These are phyloP conservation scores for Penicillium sp. DNA, from an alignment of 2,329 filamentous ascomycete species.

Conservation along the genomic window DNA sequence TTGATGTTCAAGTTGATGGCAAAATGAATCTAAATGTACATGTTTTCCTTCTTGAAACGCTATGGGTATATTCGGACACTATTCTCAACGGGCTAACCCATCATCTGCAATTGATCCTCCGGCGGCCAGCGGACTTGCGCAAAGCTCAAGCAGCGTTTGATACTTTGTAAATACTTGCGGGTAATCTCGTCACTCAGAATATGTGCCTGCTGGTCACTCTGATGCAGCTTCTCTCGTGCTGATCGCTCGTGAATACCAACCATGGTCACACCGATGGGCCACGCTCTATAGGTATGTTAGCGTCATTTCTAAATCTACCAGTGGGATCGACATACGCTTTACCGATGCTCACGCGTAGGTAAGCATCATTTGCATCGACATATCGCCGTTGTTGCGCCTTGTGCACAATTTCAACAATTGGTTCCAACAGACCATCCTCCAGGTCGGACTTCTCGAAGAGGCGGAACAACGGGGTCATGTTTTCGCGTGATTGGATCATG, in stretches of 20 bases:
- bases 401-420: slow-evolving; percentile 86
- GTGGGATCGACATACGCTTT: slow-evolving; percentile 59
- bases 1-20: background rate
- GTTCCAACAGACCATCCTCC: slow-evolving; percentile 73
- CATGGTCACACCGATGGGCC: slow-evolving; percentile 99
- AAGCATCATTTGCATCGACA: slow-evolving; percentile 94
- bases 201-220: slow-evolving; percentile 74
- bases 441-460: slow-evolving; percentile 80
- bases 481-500: slow-evolving; percentile 83
- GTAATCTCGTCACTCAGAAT: slow-evolving; percentile 97
- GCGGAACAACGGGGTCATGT: slow-evolving; percentile 84
- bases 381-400: slow-evolving; percentile 88
- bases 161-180: slow-evolving; percentile 93
- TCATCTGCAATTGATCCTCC: slow-evolving; percentile 85
- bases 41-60: slow-evolving; percentile 2
- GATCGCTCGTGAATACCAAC: slow-evolving; percentile 98
- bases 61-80: slow-evolving; percentile 13
- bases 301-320: background rate
- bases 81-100: slow-evolving; percentile 62
- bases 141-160: slow-evolving; percentile 94
- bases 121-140: slow-evolving; percentile 96
- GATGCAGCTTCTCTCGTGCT: slow-evolving; percentile 90
- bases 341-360: slow-evolving; percentile 86
- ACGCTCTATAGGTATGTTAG: slow-evolving; percentile 55
- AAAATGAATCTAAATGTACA: background rate